Evolutionary conservation across 1,284 basidiomycete genomes (phyloP).

Genomic region (Ceratobasidium sp.): DNA sequence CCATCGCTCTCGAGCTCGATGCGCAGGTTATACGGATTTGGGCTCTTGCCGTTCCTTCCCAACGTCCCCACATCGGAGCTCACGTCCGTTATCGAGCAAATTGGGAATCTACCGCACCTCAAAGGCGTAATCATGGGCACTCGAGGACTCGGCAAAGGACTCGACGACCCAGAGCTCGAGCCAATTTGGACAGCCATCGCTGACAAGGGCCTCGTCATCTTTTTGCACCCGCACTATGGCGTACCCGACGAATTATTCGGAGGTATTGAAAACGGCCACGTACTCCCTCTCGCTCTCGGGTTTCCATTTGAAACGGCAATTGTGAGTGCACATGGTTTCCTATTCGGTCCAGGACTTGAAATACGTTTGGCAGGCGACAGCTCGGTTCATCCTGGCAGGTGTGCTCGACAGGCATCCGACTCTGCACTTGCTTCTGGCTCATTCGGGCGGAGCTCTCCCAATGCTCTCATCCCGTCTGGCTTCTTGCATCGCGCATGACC

Average conservation of each 20-base stretch:
- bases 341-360: neutral
- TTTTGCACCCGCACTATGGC: constrained; percentile 84
- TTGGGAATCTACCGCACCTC: constrained; percentile 69
- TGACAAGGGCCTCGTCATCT: constrained; percentile 69
- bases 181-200: constrained; percentile 78
- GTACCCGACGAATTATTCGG: constrained; percentile 72
- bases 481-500: constrained; percentile 84
- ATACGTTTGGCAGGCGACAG: constrained; percentile 61
- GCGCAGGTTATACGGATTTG: constrained; percentile 79
- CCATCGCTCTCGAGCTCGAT: constrained; percentile 54
- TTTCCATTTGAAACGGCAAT: constrained; percentile 90
- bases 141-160: constrained; percentile 73
- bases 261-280: constrained; percentile 78
- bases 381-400: constrained; percentile 80
- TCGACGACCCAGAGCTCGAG: constrained; percentile 78
- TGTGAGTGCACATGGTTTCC: constrained; percentile 54
- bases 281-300: constrained; percentile 81
- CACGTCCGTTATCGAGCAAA: constrained; percentile 67
- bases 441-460: constrained; percentile 83
- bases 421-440: constrained; percentile 78
- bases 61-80: constrained; percentile 61
- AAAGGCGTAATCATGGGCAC: constrained; percentile 84
- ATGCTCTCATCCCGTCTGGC: constrained; percentile 81
- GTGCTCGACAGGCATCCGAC: constrained; percentile 77
- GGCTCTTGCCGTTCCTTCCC: constrained; percentile 81